A percentile compares a stretch with the other conserved stretches of the same genome.
Conservation (phyloP, 441 rosid genomes). For the Syzygium malaccense region DNA sequence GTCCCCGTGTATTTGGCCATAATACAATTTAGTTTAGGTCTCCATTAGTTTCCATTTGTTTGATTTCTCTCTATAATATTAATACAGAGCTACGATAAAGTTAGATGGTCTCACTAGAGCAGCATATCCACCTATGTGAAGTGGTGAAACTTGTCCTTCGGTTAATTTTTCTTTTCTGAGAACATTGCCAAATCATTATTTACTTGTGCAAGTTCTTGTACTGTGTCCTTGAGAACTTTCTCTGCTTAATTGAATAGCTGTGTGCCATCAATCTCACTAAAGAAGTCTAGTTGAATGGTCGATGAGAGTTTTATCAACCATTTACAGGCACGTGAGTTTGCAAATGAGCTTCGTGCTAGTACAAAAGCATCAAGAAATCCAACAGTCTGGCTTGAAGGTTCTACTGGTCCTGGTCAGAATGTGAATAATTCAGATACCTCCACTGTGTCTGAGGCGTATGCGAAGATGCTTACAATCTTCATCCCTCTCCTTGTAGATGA, state of each 20-base stretch:
- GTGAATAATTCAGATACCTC: slow-evolving; percentile 74
- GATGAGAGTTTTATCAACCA: slow-evolving; percentile 3
- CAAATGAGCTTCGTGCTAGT: slow-evolving; percentile 99
- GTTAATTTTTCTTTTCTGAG: neutral
- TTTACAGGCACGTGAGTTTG: slow-evolving; percentile 96
- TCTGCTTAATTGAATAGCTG: neutral
- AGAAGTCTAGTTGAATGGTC: neutral
- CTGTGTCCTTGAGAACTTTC: neutral
- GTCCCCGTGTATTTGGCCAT: neutral
- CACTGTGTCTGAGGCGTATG: slow-evolving; percentile 95
- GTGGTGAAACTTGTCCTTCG: neutral
- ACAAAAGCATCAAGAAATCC: slow-evolving; percentile 98
- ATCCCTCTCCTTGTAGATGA: slow-evolving; percentile 98
- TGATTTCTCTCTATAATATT: neutral
- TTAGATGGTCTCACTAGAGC: neutral
- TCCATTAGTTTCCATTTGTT: neutral
- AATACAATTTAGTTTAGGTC: neutral
- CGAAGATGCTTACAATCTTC: slow-evolving; percentile 97
- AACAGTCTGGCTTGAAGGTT: slow-evolving; percentile 93
- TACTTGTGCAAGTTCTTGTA: neutral
- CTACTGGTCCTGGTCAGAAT: slow-evolving; percentile 76
- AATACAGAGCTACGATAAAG: neutral
- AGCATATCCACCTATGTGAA: neutral
- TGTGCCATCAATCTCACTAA: neutral
- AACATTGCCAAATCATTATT: neutral